Evolutionary conservation across 495 filamentous ascomycete genomes (phyloP).

Genomic region (Daldinia bambusicola): DNA sequence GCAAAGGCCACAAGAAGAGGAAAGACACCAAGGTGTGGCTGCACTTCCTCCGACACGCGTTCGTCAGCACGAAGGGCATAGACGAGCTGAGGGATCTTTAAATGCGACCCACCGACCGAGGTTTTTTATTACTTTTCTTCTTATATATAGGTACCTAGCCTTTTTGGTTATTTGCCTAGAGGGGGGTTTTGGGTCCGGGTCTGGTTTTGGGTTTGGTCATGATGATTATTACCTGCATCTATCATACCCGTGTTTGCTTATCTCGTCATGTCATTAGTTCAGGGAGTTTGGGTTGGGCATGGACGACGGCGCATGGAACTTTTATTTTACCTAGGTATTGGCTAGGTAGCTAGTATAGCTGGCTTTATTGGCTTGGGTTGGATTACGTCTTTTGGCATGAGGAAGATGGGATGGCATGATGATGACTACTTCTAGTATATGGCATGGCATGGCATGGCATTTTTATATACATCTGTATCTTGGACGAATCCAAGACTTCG

Average conservation of each 20-base stretch:
- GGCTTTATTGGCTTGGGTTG: background rate
- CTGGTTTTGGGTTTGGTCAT: background rate
- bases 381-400: background rate
- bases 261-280: background rate
- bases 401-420: background rate
- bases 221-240: background rate
- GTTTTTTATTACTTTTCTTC: background rate
- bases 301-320: background rate
- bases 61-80: constrained; percentile 74
- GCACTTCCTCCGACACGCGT: constrained; percentile 80
- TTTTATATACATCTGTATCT: background rate
- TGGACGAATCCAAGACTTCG: too few relatives aligned
- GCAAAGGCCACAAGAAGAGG: constrained; percentile 54
- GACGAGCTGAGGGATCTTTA: constrained; percentile 64
- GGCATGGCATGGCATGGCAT: constrained; percentile 28
- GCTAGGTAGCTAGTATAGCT: background rate
- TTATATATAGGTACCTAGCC: too few relatives aligned
- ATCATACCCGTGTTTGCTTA: background rate
- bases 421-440: background rate
- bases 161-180: too few relatives aligned
- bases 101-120: background rate
- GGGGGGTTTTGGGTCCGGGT: background rate
- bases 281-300: background rate
- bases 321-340: background rate
- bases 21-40: constrained; percentile 73